Evolutionary conservation across 306 rosid species (phyloP).

Genomic region (Lathyrus sativus): DNA sequence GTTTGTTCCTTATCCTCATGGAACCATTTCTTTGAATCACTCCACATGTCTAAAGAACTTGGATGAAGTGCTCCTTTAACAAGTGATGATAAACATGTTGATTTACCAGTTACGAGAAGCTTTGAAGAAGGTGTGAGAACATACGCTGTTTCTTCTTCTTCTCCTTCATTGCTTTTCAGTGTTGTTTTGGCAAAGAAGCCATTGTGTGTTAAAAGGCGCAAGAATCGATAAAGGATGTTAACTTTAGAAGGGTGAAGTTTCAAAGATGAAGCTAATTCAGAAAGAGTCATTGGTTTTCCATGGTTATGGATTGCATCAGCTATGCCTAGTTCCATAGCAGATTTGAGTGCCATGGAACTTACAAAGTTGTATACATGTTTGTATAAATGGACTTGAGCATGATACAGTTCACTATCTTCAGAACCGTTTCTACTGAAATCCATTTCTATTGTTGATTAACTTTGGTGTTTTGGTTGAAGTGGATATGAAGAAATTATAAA

Average conservation of each 20-base stretch:
- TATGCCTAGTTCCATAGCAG: slow-evolving; percentile 48
- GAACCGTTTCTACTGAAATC: not conserved
- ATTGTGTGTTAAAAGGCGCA: slow-evolving; percentile 48
- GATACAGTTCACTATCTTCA: slow-evolving; percentile 41
- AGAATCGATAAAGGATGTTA: slow-evolving; percentile 28
- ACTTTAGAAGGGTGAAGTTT: slow-evolving; percentile 45
- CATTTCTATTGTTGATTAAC: not conserved
- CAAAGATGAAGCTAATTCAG: slow-evolving; percentile 43
- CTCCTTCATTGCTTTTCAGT: slow-evolving; percentile 7
- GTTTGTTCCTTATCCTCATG: slow-evolving; percentile 19
- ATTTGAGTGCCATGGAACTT: slow-evolving; percentile 57
- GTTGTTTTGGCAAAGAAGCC: slow-evolving; percentile 41
- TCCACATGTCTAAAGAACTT: slow-evolving; percentile 30
- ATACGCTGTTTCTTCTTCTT: slow-evolving; percentile 43
- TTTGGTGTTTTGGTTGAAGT: not conserved
- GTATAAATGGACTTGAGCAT: slow-evolving; percentile 56
- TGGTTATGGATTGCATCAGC: slow-evolving; percentile 51
- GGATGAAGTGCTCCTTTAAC: slow-evolving; percentile 29
- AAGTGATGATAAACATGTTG: slow-evolving; percentile 16
- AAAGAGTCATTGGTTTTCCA: slow-evolving; percentile 51
- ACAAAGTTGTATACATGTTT: slow-evolving; percentile 45
- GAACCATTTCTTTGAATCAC: slow-evolving; percentile 43
- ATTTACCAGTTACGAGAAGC: slow-evolving; percentile 41
- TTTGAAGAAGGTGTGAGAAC: slow-evolving; percentile 52
- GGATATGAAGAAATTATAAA: not conserved